phyloP scores from a whole-genome alignment of 352 stramenopile species.

The Thraustochytrium striatum region DNA sequence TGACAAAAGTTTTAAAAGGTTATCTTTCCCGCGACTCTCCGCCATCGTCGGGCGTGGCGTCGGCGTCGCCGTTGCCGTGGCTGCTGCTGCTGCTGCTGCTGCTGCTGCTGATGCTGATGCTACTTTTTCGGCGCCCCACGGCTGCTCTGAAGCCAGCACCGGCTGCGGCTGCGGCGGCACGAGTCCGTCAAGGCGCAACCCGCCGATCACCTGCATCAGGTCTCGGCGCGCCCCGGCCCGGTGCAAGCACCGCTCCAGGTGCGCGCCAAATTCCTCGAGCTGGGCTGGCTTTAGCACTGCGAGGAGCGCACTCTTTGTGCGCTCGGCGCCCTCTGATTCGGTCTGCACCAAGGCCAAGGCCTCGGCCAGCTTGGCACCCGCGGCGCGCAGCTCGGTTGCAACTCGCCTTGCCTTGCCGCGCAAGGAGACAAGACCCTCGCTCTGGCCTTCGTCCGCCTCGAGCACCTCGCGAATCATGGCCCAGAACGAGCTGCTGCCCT shows the following conservation, averaged over 20 bases:
- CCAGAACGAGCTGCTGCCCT: background rate
- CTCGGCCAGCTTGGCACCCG: background rate
- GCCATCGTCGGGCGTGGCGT: background rate
- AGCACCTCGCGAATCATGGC: background rate
- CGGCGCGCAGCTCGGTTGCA: background rate
- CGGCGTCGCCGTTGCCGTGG: background rate
- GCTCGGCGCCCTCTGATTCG: background rate
- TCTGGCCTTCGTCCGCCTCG: too few relatives aligned
- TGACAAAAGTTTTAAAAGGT: background rate
- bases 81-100: background rate
- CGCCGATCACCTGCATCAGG: too few relatives aligned
- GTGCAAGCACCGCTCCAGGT: too few relatives aligned
- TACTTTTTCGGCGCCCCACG: background rate
- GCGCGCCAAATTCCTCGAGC: too few relatives aligned
- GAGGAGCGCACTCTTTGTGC: background rate
- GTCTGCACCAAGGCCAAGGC: background rate
- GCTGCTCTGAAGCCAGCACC: background rate
- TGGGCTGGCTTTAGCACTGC: background rate
- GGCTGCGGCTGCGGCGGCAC: background rate
- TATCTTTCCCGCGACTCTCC: background rate
- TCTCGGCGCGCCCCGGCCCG: too few relatives aligned
- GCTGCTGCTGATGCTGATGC: background rate
- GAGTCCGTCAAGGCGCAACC: too few relatives aligned
- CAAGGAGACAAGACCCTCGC: background rate
- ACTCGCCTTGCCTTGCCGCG: background rate